Conservation (phyloP, 2,329 filamentous ascomycete genomes). For the Verticillium alfalfae region DNA sequence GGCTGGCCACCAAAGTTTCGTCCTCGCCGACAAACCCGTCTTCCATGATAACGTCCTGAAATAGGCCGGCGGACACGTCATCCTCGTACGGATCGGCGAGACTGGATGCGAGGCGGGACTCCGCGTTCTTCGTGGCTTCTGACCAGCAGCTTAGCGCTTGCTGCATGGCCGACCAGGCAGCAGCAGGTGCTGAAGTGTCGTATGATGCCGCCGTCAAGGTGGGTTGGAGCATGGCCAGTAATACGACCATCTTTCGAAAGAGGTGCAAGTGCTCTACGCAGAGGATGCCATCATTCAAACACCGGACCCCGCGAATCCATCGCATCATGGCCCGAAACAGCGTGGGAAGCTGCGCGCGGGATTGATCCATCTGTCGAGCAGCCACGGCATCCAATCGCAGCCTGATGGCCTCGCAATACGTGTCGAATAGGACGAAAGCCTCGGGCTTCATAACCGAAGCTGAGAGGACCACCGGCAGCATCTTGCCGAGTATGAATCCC, state of each 20-base stretch:
- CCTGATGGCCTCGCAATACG: constrained; percentile 40
- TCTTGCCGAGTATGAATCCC: constrained; percentile 42
- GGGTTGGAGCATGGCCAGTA: constrained; percentile 13
- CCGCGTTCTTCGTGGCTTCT: constrained; percentile 2
- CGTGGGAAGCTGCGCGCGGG: constrained; percentile 20
- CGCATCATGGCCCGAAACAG: constrained; percentile 14
- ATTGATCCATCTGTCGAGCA: constrained; percentile 28
- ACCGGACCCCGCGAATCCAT: constrained; percentile 11
- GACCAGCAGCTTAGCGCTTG: not conserved
- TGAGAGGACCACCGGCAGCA: constrained; percentile 48
- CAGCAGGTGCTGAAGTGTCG: not conserved
- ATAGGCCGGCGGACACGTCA: constrained; percentile 10
- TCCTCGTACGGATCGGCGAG: not conserved
- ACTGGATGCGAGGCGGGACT: not conserved
- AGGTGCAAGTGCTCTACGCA: constrained; percentile 16
- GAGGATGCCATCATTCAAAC: constrained; percentile 3
- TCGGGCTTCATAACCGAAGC: constrained; percentile 25
- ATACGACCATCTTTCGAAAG: constrained; percentile 11
- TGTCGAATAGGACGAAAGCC: constrained; percentile 43
- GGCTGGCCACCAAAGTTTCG: constrained; percentile 27
- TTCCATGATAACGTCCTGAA: constrained; percentile 9
- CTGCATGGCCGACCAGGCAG: constrained; percentile 6
- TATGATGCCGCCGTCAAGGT: constrained; percentile 10
- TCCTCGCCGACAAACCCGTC: constrained; percentile 3
- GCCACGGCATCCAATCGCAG: constrained; percentile 26